These are phyloP conservation scores for Lasiodiplodia citricola DNA, from an alignment of 2,329 filamentous ascomycete genomes.

Conservation along the genomic window DNA sequence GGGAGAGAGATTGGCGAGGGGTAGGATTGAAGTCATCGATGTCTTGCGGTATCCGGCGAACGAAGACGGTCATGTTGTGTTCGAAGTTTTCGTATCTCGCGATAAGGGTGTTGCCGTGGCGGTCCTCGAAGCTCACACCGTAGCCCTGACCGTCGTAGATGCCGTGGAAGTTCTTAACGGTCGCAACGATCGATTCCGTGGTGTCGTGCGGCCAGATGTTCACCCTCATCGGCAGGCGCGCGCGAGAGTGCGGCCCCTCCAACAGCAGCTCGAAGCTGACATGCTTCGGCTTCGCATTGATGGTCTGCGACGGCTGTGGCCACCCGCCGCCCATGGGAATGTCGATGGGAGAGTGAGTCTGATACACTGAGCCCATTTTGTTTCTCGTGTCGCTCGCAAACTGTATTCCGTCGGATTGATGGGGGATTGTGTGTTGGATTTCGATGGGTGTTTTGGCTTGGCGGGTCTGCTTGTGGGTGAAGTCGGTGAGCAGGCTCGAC, in stretches of 20 bases:
- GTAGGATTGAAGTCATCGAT: slow-evolving; percentile 52
- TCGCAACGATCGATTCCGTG: slow-evolving; percentile 96
- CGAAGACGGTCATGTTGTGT: slow-evolving; percentile 91
- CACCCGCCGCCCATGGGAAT: neutral
- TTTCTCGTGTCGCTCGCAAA: neutral
- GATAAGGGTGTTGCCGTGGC: slow-evolving; percentile 86
- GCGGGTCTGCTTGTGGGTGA: slow-evolving; percentile 11
- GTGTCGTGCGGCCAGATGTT: slow-evolving; percentile 96
- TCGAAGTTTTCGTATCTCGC: slow-evolving; percentile 94
- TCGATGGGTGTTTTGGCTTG: slow-evolving; percentile 17
- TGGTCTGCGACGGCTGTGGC: slow-evolving; percentile 29
- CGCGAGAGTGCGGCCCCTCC: slow-evolving; percentile 69
- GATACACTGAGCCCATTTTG: slow-evolving; percentile 24
- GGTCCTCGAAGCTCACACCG: slow-evolving; percentile 95
- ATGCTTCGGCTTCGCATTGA: slow-evolving; percentile 62
- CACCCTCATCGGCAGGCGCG: slow-evolving; percentile 81
- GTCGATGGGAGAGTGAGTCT: slow-evolving; percentile 6
- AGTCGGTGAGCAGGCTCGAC: slow-evolving; percentile 39
- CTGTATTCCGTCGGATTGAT: slow-evolving; percentile 2
- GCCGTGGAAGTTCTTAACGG: slow-evolving; percentile 98
- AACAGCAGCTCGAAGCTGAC: slow-evolving; percentile 81
- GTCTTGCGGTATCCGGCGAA: slow-evolving; percentile 74
- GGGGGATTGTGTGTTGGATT: slow-evolving; percentile 10
- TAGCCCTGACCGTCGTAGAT: slow-evolving; percentile 70
- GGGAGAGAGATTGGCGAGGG: slow-evolving; percentile 54